These are phyloP conservation scores for Striga asiatica DNA, from an alignment of 257 asterid species.

Conservation along the genomic window DNA sequence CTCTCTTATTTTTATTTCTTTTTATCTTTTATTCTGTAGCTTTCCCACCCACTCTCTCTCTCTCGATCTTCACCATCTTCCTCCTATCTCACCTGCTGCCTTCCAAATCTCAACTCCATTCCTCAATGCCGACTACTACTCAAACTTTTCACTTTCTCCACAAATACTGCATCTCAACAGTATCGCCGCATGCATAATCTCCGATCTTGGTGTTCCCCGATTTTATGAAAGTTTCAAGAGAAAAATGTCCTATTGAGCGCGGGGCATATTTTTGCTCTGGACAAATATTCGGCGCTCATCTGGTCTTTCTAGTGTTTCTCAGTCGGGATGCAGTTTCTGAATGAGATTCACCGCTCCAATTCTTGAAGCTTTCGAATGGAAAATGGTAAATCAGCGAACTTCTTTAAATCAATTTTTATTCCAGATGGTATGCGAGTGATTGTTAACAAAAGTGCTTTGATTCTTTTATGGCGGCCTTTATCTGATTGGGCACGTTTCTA, in stretches of 20 bases:
- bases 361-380: not conserved
- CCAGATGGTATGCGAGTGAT: not conserved
- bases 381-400: not conserved
- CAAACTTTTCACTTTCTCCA: not conserved
- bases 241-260: not conserved
- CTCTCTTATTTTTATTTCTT: not conserved
- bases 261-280: not conserved
- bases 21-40: not conserved
- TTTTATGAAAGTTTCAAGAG: slow-evolving; percentile 9
- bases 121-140: not conserved
- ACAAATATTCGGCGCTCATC: slow-evolving; percentile 13
- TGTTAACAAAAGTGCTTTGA: not conserved
- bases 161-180: not conserved
- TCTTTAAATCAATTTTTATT: not conserved
- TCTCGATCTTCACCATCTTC: slow-evolving; percentile 15
- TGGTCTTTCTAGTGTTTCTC: not conserved
- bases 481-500: slow-evolving; percentile 16
- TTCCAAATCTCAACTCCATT: slow-evolving; percentile 13
- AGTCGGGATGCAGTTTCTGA: slow-evolving; percentile 1
- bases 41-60: slow-evolving; percentile 6
- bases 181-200: slow-evolving; percentile 6
- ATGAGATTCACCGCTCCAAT: slow-evolving; percentile 7
- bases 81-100: not conserved
- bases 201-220: slow-evolving; percentile 5
- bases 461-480: slow-evolving; percentile 12